Evolutionary conservation across 2,329 filamentous ascomycete species (phyloP), one percentile per base, ranked within the genome.

Genomic region (Conoideocrella luteorostrata): DNA sequence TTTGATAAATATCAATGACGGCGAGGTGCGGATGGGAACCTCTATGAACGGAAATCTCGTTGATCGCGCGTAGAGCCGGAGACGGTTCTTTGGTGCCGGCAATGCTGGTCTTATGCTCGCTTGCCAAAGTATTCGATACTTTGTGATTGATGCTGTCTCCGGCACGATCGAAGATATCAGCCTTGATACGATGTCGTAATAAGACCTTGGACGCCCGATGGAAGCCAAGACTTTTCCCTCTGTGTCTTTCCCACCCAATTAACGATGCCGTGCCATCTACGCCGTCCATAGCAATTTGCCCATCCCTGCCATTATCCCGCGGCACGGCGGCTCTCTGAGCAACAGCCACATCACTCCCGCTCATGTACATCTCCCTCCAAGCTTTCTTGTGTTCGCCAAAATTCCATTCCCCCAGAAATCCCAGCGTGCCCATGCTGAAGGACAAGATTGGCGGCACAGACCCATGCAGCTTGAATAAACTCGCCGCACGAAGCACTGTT

Each of bases 331-430:
- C 63, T 41, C 69, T 73, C 49, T 68, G 71, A 51, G 66, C 66
- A 11, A 21, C 39, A 2, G 69, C 61, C 7, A 77, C 74, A 35
- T 69, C 66, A 50, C 74, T 77, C 3, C 77, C 77, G 54, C 75
- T 79, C 86, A 95, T 94, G 67, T 94, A 96, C 42, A 93, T 88
- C 60, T 96, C 88, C 39, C 88, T 74, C 69, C 94, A 95, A 0
- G 93, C 93, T 39, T 87, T 78, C 66, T 95, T 95, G 68, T 94
- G 88, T 56, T 97, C 90, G 6, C 75, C 74, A 60, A 97, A 97
- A 56, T 93, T 94, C 90, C 91, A 98, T 65, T 97, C 91, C 13
- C 91, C 90, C 7, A 98, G 69, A 53, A 98, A 98, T 0, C 93
- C 93, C 1, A 98, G 70, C 0, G 91, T 94, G 5, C 93, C 93